phyloP scores from a whole-genome alignment of 1,284 basidiomycete species.

The Coniferiporia sulphurascens region DNA sequence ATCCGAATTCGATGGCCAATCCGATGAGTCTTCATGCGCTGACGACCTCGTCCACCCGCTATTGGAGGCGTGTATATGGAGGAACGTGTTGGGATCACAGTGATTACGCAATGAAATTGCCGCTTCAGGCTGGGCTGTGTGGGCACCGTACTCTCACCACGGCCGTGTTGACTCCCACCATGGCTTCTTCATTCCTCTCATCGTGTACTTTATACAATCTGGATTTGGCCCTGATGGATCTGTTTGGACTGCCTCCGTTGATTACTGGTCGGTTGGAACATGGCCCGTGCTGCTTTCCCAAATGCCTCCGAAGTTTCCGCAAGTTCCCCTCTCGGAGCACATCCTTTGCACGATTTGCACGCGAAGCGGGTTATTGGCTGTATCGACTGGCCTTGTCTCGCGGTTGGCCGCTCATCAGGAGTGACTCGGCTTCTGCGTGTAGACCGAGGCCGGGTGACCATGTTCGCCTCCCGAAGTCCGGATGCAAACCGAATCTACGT shows the following conservation, averaged over 20 bases:
- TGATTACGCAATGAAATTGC: background rate
- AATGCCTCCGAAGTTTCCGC: background rate
- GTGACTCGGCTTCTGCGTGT: background rate
- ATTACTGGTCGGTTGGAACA: background rate
- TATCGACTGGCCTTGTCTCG: background rate
- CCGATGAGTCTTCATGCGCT: background rate
- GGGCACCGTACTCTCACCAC: background rate
- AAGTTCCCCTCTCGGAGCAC: background rate
- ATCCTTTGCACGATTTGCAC: background rate
- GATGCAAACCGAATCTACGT: slow-evolving; percentile 11
- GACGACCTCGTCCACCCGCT: background rate
- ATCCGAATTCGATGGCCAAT: background rate
- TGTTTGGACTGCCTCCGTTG: slow-evolving; percentile 5
- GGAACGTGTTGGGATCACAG: slow-evolving; percentile 14
- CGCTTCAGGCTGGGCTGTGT: background rate
- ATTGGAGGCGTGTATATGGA: slow-evolving; percentile 5
- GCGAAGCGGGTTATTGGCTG: background rate
- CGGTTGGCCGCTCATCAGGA: background rate
- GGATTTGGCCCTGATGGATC: background rate
- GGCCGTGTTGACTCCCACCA: background rate
- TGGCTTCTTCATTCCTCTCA: background rate
- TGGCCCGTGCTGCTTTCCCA: background rate
- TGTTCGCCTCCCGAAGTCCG: background rate
- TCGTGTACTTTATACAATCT: background rate
- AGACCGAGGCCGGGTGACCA: background rate